Conservation (phyloP, 228 moss, liverwort and hornwort genomes). For the Sphagnum fallax region DNA sequence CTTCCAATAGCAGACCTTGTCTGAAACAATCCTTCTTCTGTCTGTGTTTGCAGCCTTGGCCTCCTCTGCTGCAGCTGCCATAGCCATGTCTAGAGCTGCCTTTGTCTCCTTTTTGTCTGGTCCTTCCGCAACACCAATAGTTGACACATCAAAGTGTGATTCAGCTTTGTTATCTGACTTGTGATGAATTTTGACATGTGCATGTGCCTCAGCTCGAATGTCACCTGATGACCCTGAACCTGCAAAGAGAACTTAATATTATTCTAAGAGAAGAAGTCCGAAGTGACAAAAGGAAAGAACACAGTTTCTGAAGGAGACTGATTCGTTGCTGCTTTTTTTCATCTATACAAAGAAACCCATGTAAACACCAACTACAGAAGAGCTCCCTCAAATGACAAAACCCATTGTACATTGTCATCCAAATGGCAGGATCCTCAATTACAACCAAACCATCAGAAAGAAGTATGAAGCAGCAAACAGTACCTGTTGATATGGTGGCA, state of each 20-base stretch:
- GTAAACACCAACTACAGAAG: not conserved
- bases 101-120: constrained; percentile 23
- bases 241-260: too few relatives aligned
- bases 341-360: too few relatives aligned
- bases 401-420: not conserved
- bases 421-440: not conserved
- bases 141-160: constrained; percentile 26
- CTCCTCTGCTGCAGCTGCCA: constrained; percentile 33
- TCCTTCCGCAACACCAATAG: constrained; percentile 45
- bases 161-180: not conserved
- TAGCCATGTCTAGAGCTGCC: constrained; percentile 28
- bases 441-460: not conserved
- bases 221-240: constrained; percentile 2
- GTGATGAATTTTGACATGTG: constrained; percentile 20
- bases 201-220: constrained; percentile 43
- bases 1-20: not conserved
- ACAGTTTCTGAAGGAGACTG: too few relatives aligned
- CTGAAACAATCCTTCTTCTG: constrained; percentile 7
- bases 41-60: constrained; percentile 25
- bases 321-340: too few relatives aligned
- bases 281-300: too few relatives aligned
- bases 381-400: not conserved
- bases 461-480: not conserved
- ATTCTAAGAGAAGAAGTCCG: too few relatives aligned
- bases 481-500: constrained; percentile 25